These are phyloP conservation scores for Xylaria multiplex DNA, from an alignment of 2,329 filamentous ascomycete species.

Conservation along the genomic window DNA sequence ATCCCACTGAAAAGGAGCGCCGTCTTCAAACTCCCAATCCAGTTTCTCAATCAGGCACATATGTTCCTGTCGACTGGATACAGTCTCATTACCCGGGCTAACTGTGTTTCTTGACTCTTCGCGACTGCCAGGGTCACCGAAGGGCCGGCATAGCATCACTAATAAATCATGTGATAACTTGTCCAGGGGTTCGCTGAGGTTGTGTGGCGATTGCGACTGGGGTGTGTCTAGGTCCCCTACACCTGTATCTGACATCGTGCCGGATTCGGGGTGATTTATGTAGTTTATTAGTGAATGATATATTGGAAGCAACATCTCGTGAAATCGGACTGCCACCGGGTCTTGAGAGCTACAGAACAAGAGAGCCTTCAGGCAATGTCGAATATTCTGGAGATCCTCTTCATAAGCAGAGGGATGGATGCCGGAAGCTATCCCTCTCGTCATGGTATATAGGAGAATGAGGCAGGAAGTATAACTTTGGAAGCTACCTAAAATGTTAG, in stretches of 20 bases:
- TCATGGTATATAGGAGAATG: neutral
- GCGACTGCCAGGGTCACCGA: neutral
- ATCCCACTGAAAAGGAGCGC: neutral
- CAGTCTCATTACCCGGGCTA: neutral
- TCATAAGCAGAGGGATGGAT: neutral
- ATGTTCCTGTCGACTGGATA: neutral
- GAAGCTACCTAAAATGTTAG: neutral
- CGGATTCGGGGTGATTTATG: neutral
- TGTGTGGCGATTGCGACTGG: neutral
- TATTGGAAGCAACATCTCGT: neutral
- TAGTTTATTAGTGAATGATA: neutral
- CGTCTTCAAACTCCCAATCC: constrained; percentile 10
- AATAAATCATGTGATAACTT: constrained; percentile 6
- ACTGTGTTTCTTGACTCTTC: neutral
- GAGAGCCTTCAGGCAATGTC: neutral
- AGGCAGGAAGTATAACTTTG: constrained; percentile 11
- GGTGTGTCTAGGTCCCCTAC: neutral
- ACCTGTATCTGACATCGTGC: neutral
- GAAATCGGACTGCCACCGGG: constrained; percentile 12
- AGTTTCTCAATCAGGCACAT: neutral
- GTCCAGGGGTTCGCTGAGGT: neutral
- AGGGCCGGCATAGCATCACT: neutral
- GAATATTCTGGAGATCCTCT: constrained; percentile 4
- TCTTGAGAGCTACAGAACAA: constrained; percentile 1
- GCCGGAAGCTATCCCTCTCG: neutral